Base-by-base conservation (phyloP, 305 asterid genomes). In the Solanum chacoense region DNA sequence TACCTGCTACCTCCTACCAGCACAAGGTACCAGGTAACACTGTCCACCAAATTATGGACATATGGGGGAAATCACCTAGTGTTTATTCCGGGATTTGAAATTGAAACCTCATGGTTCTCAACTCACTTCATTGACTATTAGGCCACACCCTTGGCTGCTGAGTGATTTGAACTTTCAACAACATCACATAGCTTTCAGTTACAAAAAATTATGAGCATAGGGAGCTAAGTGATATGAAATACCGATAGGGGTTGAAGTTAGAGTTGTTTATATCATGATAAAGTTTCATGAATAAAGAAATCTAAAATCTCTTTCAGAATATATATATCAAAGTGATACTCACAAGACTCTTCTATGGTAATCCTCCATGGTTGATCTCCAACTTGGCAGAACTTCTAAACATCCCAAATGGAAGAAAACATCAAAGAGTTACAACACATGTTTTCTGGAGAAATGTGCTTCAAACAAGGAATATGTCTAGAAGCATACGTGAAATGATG, bases 331-430 rank as follows among this genome's bases (percentile, higher is more conserved):
- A 32, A 73, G 26, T 31, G 86, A 88, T 55, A 91, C 97, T 93
- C 89, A 93, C 96, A 89, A 42, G 78, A 93, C 92, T 38, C 85
- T 67, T 90, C 50, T 88, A 45, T 94, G 88, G 92, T 93, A 94
- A 18, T 91, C 90, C 88, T 94, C 96, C 94, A 93, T 90, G 40
- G 91, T 91, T 32, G 92, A 90, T 90, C 92, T 92, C 94, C 96
- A 94, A 80, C 87, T 28, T 40, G 97, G 94, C 89, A 94, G 91
- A 83, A 78, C 18, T 85, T 89, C 95, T 94, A 92, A 45, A 78
- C 87, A 88, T 45, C 63, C 31, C 67, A 73, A 28, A 85, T n/a
- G 34, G 26, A 22, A 69, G 38, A 55, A 87, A 24, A 34, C 14
- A 84, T 31, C 2, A 26, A 79, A 40, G 87, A 85, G 69, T 2